Conservation (phyloP, 2,329 filamentous ascomycete species). For the Colletotrichum sp. region DNA sequence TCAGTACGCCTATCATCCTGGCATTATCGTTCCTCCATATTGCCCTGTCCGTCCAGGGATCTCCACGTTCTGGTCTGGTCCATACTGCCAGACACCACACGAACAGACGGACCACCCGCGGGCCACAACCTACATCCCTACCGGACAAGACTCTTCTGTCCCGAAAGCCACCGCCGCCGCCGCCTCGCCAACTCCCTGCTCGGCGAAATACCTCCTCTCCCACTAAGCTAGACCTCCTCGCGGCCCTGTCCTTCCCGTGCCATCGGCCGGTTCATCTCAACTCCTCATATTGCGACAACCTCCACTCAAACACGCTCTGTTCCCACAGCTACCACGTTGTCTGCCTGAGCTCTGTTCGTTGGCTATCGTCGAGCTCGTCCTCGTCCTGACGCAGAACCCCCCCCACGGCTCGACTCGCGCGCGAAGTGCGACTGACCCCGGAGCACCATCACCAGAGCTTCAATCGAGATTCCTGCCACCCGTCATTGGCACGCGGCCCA, state of each 20-base stretch:
- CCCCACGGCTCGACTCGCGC: conserved; percentile 7
- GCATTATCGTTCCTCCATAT: conserved; percentile 16
- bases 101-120: neutral
- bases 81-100: neutral
- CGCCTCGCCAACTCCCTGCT: conserved; percentile 7
- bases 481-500: conserved; percentile 2
- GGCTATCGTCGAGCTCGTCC: neutral
- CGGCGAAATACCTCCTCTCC: conserved; percentile 9
- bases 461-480: conserved; percentile 16
- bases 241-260: conserved; percentile 15
- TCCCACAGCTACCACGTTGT: neutral
- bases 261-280: conserved; percentile 21
- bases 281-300: conserved; percentile 17
- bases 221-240: conserved; percentile 2
- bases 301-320: conserved; percentile 4
- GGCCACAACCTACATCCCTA: neutral
- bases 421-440: neutral
- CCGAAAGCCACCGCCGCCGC: neutral
- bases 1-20: neutral
- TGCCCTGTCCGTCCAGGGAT: conserved; percentile 5
- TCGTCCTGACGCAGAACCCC: neutral
- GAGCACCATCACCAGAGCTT: conserved; percentile 11
- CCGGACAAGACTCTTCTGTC: neutral
- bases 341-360: neutral
- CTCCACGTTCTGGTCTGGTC: conserved; percentile 12